These are phyloP conservation scores for Lachancea waltii DNA, from an alignment of 805 yeast species.

Conservation along the genomic window DNA sequence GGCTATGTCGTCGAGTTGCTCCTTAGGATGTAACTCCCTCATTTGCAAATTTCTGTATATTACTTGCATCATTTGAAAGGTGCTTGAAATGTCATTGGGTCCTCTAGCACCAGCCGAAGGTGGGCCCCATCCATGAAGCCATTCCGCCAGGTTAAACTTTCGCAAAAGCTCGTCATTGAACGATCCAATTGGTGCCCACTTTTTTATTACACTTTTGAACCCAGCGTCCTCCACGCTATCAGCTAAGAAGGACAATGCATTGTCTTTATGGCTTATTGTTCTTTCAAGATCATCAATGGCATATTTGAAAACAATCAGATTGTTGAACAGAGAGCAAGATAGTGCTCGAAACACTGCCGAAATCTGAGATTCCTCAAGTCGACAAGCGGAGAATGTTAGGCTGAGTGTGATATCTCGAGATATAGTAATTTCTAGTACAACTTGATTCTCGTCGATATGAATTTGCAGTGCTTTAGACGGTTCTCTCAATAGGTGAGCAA, in stretches of 20 bases:
- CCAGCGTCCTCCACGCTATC: constrained; percentile 27
- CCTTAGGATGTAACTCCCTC: no score
- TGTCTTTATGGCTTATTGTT: constrained; percentile 22
- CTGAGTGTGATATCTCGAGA: background rate
- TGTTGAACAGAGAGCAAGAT: background rate
- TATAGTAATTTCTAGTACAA: background rate
- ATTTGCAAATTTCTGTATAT: background rate
- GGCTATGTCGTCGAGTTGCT: no score
- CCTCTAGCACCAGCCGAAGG: no score
- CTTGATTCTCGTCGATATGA: background rate
- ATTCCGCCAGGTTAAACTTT: constrained; percentile 13
- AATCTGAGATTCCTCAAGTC: background rate
- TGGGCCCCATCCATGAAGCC: constrained; percentile 3
- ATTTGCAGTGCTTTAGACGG: constrained; percentile 3
- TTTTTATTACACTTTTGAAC: constrained; percentile 17
- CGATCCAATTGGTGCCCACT: constrained; percentile 33
- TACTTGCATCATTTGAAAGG: background rate
- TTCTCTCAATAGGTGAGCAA: background rate
- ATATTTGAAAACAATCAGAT: constrained; percentile 7
- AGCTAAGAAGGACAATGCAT: constrained; percentile 25
- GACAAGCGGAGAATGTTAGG: background rate
- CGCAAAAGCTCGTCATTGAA: constrained; percentile 19
- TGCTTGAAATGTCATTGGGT: no score
- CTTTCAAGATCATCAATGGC: constrained; percentile 17
- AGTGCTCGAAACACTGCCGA: background rate